Conservation (phyloP, 352 stramenopile species). For the Pythium aristosporum region DNA sequence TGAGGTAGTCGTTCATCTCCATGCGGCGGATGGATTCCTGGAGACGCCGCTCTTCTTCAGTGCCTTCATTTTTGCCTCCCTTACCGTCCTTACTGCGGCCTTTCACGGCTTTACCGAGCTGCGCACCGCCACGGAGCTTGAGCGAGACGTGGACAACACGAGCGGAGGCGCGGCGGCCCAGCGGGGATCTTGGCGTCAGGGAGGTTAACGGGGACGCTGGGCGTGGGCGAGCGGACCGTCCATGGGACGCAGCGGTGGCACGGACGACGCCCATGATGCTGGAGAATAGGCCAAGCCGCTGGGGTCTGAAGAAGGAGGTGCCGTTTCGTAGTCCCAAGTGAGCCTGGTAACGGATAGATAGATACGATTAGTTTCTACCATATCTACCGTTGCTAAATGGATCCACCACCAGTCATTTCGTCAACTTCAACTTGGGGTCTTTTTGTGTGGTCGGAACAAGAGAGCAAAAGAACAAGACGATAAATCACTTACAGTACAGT, state of each 20-base stretch:
- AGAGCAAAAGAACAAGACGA: too few relatives aligned
- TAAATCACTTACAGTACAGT: too few relatives aligned
- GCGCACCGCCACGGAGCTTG: constrained; percentile 59
- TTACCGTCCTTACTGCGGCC: constrained; percentile 72
- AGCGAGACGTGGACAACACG: constrained; percentile 30
- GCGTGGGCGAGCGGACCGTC: neutral
- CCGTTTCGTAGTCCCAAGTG: neutral
- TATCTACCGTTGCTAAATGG: neutral
- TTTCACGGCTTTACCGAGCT: constrained; percentile 80
- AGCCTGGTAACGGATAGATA: neutral
- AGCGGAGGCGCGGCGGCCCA: neutral
- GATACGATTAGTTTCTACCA: neutral
- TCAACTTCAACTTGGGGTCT: too few relatives aligned
- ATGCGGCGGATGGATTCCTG: constrained; percentile 79
- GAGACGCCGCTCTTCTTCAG: constrained; percentile 67
- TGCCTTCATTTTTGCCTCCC: constrained; percentile 63
- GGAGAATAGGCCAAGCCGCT: neutral
- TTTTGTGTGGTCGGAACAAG: too few relatives aligned
- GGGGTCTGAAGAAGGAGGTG: neutral
- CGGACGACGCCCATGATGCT: constrained; percentile 4
- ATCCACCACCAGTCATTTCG: neutral
- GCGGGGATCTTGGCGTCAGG: neutral
- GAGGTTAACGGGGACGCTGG: neutral
- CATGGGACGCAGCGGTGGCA: neutral
- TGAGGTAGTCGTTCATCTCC: constrained; percentile 87